Conservation (phyloP, 202 grass and related monocot species). For the Musa balbisiana region DNA sequence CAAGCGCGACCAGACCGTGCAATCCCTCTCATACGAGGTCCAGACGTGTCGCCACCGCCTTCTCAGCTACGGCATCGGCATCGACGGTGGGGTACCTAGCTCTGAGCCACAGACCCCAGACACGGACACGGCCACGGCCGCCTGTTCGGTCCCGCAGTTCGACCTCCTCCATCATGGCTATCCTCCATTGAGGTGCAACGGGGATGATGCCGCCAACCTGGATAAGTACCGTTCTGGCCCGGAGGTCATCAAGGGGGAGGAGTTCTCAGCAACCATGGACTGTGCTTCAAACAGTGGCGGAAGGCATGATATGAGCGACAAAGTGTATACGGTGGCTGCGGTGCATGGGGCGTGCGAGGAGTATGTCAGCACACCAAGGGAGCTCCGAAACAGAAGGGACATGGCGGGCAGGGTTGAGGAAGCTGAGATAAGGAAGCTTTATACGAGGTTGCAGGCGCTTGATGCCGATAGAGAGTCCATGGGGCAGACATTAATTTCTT, state of each 20-base stretch:
- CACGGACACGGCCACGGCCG: background rate
- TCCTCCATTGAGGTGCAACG: constrained; percentile 16
- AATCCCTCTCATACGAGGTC: constrained; percentile 32
- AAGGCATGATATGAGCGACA: constrained; percentile 29
- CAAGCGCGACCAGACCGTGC: constrained; percentile 29
- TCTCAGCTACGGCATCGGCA: constrained; percentile 32
- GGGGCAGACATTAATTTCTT: constrained; percentile 60
- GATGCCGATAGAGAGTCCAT: constrained; percentile 88
- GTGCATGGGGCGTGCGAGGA: constrained; percentile 32
- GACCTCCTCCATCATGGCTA: background rate
- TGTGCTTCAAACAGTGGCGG: constrained; percentile 17
- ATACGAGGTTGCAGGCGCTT: constrained; percentile 46
- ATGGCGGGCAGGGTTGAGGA: constrained; percentile 28
- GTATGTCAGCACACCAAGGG: constrained; percentile 22
- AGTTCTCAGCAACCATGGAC: constrained; percentile 33
- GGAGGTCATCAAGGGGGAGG: constrained; percentile 27
- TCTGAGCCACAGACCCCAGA: constrained; percentile 7
- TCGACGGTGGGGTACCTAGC: background rate
- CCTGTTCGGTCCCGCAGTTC: background rate
- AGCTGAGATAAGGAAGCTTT: constrained; percentile 55
- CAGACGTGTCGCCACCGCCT: constrained; percentile 32
- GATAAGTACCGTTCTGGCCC: constrained; percentile 6
- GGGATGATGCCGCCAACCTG: constrained; percentile 1
- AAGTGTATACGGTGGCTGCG: constrained; percentile 57
- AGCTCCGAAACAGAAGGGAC: constrained; percentile 3